These are phyloP conservation scores for Fusarium liriodendri DNA, from an alignment of 2,329 filamentous ascomycete species.

Conservation along the genomic window DNA sequence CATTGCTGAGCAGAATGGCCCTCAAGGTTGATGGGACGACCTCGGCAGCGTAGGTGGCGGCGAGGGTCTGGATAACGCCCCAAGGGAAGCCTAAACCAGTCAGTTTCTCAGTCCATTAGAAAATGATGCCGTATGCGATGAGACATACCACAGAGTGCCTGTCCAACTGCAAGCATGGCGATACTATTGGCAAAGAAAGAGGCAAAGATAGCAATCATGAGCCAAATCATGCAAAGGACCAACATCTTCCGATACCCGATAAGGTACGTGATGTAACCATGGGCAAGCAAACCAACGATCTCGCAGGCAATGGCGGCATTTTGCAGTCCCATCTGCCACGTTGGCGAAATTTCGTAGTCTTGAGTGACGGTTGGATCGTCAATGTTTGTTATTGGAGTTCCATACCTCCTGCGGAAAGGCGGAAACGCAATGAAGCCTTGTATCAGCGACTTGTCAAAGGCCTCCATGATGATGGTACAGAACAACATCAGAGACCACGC, in stretches of 20 bases:
- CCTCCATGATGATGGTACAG: constrained; percentile 42
- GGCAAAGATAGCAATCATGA: constrained; percentile 53
- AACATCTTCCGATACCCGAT: constrained; percentile 54
- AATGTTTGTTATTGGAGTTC: constrained; percentile 20
- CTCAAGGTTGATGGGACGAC: constrained; percentile 46
- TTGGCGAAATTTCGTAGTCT: constrained; percentile 48
- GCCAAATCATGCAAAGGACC: constrained; percentile 48
- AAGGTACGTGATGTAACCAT: constrained; percentile 54
- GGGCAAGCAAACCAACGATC: constrained; percentile 53
- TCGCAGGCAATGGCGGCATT: constrained; percentile 37
- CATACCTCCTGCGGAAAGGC: constrained; percentile 41
- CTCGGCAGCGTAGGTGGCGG: constrained; percentile 55
- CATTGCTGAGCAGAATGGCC: constrained; percentile 52
- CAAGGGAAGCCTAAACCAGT: constrained; percentile 46
- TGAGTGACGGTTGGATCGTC: constrained; percentile 42
- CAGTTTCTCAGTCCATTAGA: neutral
- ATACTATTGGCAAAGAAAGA: constrained; percentile 52
- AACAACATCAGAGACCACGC: constrained; percentile 41
- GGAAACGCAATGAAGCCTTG: constrained; percentile 39
- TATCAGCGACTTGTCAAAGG: constrained; percentile 38
- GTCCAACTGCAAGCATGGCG: constrained; percentile 47
- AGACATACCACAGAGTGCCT: constrained; percentile 46
- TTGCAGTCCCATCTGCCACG: constrained; percentile 39
- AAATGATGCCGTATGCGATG: neutral
- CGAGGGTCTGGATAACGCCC: constrained; percentile 50